Evolutionary conservation across 179 eudicot genomes (phyloP), one percentile per base, ranked within the genome.

Genomic region (Beta corolliflora): DNA sequence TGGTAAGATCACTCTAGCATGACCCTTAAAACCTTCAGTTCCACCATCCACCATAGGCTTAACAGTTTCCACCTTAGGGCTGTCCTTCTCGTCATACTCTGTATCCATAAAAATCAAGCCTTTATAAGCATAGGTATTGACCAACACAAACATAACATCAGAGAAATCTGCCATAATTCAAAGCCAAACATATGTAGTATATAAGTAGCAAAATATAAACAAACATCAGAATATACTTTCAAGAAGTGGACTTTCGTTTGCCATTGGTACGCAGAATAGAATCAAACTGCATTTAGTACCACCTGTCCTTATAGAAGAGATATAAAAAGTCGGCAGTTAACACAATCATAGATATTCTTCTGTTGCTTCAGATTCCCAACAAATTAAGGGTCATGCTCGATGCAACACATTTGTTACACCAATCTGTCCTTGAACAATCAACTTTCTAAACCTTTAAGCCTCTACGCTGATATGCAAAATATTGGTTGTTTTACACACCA

Each of bases 11-110:
- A 96, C 90, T 86, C 97, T 90, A 31, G 97, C 99, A 87, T 96
- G 97, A 78, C 99, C 99, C 84, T 94, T 96, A 87, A 96, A 96
- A 41, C 99, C 99, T 91, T 96, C 99, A 84, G 99, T 96, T 85
- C 99, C 99, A 84, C 99, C 99, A 91, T 96, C 99, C 75, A 96
- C 98, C 98, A 96, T 94, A 77, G 98, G 97, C 85, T 96, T 96
- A 21, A 94, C 68, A 67, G 99, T 92, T 79, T 90, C 98, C 82
- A 90, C 93, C 75, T 71, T 85, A 44, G 98, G 97, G 8, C 86
- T 91, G 83, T 92, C 97, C 70, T 91, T 87, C 74, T 91, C 79
- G 73, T 94, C 97, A 82, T 96, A 94, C 86, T 96, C 99, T 96
- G 78, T 19, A 56, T 56, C 80, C 76, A 23, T 75, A 87, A 75